Evolutionary conservation across 192 early-diverging fungal species (phyloP).

Genomic region (Podila horticola): DNA sequence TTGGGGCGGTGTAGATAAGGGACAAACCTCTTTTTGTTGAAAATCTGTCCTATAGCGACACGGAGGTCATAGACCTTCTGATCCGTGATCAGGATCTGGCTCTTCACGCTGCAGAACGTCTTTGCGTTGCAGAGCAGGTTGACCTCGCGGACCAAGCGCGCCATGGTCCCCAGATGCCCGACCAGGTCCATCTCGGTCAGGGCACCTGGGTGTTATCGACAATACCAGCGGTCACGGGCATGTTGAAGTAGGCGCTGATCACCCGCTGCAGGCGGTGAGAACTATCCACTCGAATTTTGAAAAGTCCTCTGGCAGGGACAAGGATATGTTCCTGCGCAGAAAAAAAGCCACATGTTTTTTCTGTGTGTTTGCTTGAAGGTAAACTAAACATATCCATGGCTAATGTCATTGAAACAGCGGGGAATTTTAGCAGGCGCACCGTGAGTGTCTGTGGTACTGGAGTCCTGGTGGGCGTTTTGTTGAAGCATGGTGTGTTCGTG

Average conservation of each 20-base stretch:
- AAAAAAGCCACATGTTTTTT: too few species aligned
- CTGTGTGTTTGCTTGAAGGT: too few species aligned
- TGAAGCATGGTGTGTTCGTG: too few species aligned
- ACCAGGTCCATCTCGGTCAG: background rate
- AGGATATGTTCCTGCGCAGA: slow-evolving; percentile 23
- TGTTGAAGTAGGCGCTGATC: slow-evolving; percentile 57
- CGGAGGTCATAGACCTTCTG: slow-evolving; percentile 41
- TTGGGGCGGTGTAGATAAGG: too few species aligned
- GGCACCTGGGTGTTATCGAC: slow-evolving; percentile 41
- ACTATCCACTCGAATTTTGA: slow-evolving; percentile 48
- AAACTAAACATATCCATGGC: too few species aligned
- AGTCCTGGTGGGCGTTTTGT: too few species aligned
- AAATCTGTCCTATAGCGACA: slow-evolving; percentile 56
- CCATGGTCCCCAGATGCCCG: slow-evolving; percentile 24
- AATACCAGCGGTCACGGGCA: slow-evolving; percentile 34
- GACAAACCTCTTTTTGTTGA: slow-evolving; percentile 9
- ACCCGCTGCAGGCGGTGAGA: slow-evolving; percentile 54
- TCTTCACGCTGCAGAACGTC: slow-evolving; percentile 53
- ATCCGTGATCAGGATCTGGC: slow-evolving; percentile 47
- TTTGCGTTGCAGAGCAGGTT: slow-evolving; percentile 49
- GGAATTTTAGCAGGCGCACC: too few species aligned
- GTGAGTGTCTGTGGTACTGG: too few species aligned
- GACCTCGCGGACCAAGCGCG: slow-evolving; percentile 53
- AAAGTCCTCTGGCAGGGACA: slow-evolving; percentile 51
- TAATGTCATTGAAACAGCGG: too few species aligned